phyloP scores from a whole-genome alignment of 345 rosid genomes.

The Corymbia maculata region DNA sequence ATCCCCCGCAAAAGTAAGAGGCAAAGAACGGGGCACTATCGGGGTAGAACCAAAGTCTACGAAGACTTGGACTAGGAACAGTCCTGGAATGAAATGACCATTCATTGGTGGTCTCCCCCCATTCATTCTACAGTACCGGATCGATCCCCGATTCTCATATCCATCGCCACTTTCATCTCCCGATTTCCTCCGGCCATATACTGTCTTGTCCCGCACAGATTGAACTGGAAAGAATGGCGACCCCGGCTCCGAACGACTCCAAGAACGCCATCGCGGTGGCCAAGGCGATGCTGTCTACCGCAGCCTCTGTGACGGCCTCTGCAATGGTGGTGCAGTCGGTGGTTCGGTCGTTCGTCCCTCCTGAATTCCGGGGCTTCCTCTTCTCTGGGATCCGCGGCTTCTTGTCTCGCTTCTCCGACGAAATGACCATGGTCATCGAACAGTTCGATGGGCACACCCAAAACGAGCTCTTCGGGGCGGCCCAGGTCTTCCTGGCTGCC shows the following conservation, averaged over 20 bases:
- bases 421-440: conserved; percentile 37
- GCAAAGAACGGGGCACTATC: not conserved
- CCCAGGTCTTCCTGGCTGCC: too few relatives aligned
- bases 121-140: not conserved
- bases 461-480: conserved; percentile 14
- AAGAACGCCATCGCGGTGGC: conserved; percentile 6
- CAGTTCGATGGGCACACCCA: conserved; percentile 27
- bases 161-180: not conserved
- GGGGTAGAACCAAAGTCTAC: not conserved
- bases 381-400: conserved; percentile 8
- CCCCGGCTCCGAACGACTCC: not conserved
- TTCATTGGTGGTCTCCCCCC: not conserved
- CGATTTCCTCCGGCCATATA: too few relatives aligned
- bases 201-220: not conserved
- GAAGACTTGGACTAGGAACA: not conserved
- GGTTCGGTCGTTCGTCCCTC: conserved; percentile 1
- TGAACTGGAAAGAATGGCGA: not conserved
- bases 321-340: conserved; percentile 38
- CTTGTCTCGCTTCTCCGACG: conserved; percentile 24
- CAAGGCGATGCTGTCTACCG: not conserved
- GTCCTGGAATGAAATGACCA: not conserved
- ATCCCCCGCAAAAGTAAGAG: not conserved
- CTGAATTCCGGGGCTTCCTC: not conserved
- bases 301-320: conserved; percentile 30
- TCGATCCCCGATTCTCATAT: not conserved